Base-by-base conservation (phyloP, 306 rosid species). In the Quercus rubra region DNA sequence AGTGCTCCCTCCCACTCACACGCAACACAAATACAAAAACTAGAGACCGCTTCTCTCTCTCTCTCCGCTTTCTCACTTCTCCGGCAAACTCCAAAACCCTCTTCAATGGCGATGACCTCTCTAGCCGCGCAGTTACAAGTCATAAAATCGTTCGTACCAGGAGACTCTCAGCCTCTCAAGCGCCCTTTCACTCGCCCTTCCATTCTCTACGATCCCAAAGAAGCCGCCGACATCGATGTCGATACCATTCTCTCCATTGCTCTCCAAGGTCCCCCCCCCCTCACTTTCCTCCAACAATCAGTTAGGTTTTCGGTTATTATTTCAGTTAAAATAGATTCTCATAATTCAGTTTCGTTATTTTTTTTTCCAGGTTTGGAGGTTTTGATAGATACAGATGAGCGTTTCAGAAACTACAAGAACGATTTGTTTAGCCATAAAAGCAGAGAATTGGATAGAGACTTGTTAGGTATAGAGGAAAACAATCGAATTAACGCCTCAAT, bases 181-280 rank as follows among this genome's bases (percentile, higher is more conserved):
- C 74, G 94, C 64, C 97, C 99, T 0, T 87, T 86, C 87, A 90
- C 93, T 70, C 93, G 99, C 1, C 94, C 99, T 76, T 90, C 99
- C 7, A 80, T 95, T 70, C 83, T 92, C 56, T 91, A 81, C 75
- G 92, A 92, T 58, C 91, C 97, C 54, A 91, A 92, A 83, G 85
- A 86, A 79, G 99, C 99, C 0, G 97, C 99, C 2, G 99, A 95
- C 55, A 81, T 84, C 33, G 92, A 85, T 31, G 55, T 84, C 17
- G 94, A 95, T 33, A 75, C 97, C 54, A 77, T 95, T 38, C 85
- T 86, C 80, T 25, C 71, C 64, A 70, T 86, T 11, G 94, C 92
- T 3, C 75, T 84, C 55, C 86, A 89, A 85, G 99, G 99, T 92
- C 66, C 46, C 3, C 10, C 38, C 9, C 46, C 46, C 11, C 11